Conservation (phyloP, 2,329 filamentous ascomycete species). For the Claviceps quebecensis region DNA sequence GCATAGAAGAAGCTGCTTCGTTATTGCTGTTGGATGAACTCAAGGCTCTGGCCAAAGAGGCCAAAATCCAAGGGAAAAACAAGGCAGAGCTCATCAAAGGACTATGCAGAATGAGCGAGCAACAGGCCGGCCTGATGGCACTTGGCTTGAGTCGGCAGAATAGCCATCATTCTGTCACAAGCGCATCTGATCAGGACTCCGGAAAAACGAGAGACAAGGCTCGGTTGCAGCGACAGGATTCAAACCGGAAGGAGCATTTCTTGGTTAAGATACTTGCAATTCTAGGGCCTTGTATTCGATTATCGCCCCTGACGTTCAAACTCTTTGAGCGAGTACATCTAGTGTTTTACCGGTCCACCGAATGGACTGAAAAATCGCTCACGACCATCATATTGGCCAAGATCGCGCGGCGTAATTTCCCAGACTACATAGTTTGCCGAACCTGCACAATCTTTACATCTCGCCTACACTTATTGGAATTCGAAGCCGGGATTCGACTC, state of each 20-base stretch:
- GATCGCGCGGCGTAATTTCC: conserved; percentile 77
- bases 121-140: conserved; percentile 63
- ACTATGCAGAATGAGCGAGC: conserved; percentile 59
- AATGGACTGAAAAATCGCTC: conserved; percentile 95
- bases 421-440: conserved; percentile 77
- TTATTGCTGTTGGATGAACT: conserved; percentile 79
- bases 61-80: conserved; percentile 74
- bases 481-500: conserved; percentile 70
- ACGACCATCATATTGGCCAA: conserved; percentile 90
- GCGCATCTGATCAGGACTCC: conserved; percentile 25
- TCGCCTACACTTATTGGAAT: conserved; percentile 64
- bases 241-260: conserved; percentile 61
- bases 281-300: conserved; percentile 70
- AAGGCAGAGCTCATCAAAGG: conserved; percentile 67
- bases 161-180: conserved; percentile 39
- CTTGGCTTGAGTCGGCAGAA: conserved; percentile 51
- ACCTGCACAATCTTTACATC: conserved; percentile 81
- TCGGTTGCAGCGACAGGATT: conserved; percentile 18
- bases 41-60: conserved; percentile 70
- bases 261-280: conserved; percentile 61
- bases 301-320: conserved; percentile 57
- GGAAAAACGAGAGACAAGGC: conserved; percentile 8
- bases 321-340: conserved; percentile 90
- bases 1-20: conserved; percentile 69
- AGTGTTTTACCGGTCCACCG: conserved; percentile 88